Base-by-base conservation (phyloP, 2,329 filamentous ascomycete genomes). In the Cercospora sesami region DNA sequence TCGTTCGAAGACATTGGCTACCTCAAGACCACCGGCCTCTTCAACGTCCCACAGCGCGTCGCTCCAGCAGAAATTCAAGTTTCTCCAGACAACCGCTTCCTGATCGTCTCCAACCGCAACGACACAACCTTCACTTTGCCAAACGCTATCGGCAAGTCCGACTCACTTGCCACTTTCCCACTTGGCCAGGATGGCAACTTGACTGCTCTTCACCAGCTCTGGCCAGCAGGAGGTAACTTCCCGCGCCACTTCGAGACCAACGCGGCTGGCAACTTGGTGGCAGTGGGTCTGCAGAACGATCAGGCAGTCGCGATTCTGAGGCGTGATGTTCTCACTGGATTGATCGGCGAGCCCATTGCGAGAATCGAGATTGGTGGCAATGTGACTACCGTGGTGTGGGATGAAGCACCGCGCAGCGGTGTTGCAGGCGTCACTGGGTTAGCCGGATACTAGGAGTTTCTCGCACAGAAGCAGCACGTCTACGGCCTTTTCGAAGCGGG, bases 241-340 rank as follows among this genome's bases (percentile, higher is more conserved):
- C 91, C 91, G 0, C 84, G 91, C 23, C 89, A 90, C 48, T 90
- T 92, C 77, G 85, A 84, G 61, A 79, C 92, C 66, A 93, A 90
- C 78, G 83, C 83, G 69, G 85, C 84, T 10, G 91, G 90, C 1
- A 83, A 84, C 64, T 79, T 90, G 67, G 80, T 92, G 3, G 90
- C 89, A 1, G 86, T 92, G 30, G 90, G 85, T 0, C 82, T 91
- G 71, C 89, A 93, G 79, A 79, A 79, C 16, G 87, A 87, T 61
- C 81, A 83, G 33, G 86, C 84, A 31, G 86, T 92, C 1, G 86
- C 85, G 6, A 78, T 94, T 60, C 85, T 91, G 59, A 77, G 81
- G 73, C 83, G 91, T 5, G 84, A 93, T 78, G 80, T 83, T 1
- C 69, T 76, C 64, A 88, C 86, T 0, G 91, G 91, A 1, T 74